Base-by-base conservation (phyloP, 495 filamentous ascomycete genomes). In the Xylaria nigripes region DNA sequence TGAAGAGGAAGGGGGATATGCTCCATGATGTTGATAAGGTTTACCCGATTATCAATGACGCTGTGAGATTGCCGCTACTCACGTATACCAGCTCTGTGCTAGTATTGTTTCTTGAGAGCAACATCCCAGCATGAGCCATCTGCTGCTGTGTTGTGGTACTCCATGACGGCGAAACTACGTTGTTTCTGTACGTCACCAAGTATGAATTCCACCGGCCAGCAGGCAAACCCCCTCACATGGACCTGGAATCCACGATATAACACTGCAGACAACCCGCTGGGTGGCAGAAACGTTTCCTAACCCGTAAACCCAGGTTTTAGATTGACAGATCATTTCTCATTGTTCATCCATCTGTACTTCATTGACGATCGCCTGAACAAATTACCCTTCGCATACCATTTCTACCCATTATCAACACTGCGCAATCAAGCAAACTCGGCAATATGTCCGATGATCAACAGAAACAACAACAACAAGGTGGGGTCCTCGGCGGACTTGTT, bases 401-500 rank as follows among this genome's bases (percentile, higher is more conserved):
- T n/a, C 24, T 1, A 32, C 4, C 29, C 13, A 45, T 13, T 5
- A 18, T 8, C 18, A 45, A 36, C 21, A 52, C 43, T 25, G 32
- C 42, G 21, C 40, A n/a, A 29, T 40, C 44, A 48, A 30, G 16
- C 44, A 18, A n/a, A 42, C 21, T 16, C 10, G 51, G 16, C 16
- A 54, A 48, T 21, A 8, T 34, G 19, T 19, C 46, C 21, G 47
- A 54, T 30, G 34, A 45, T 36, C 51, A 54, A 34, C 27, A 48
- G 18, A 54, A 54, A 44, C 34, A 45, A 36, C 38, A 43, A 12
- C 50, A 61, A 40, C 44, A 50, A 44, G 58, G 58, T 46, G 68
- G 69, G 23, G 45, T 74, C 34, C 61, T 74, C 43, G 70, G 69
- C 48, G 60, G 58, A 30, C 52, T 71, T 23, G 65, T 65, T 30